Evolutionary conservation across 371 early-diverging fungal species (phyloP), one percentile per base, ranked within the genome.

Genomic region (Dinochytrium kinnereticum): DNA sequence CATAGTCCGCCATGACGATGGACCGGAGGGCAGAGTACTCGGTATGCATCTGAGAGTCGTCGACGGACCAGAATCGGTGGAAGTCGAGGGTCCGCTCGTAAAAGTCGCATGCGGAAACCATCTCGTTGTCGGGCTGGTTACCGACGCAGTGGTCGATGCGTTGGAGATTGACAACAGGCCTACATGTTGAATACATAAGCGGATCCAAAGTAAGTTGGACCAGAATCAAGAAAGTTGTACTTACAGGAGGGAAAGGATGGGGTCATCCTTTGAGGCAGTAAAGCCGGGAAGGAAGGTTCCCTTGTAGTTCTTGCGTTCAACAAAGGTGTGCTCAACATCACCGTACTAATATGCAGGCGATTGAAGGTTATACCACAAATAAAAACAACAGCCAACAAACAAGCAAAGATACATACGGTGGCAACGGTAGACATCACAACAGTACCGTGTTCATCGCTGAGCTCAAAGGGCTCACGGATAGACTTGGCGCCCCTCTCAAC

Each of bases 41-140:
- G 61, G 98, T 96, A 85, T 94, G 93, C 66, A 98, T 95, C 83
- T 96, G 94, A 73, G 88, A 92, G 85, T 98, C 98, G 84, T 98
- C 98, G 55, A 98, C 96, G 36, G 95, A 95, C 97, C 97, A 97
- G 92, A 97, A 98, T 53, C 97, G 91, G 84, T 96, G 97, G 90
- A 97, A 97, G 72, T 94, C 96, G 34, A 98, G 90, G 71, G 90
- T 86, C 72, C 90, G 84, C 84, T 97, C 96, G 80, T 88, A 87
- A 70, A 89, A 80, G 70, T 95, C 93, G 81, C 94, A 93, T 59
- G 93, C 91, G 67, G 90, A 80, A 55, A 89, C 84, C 97, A 98
- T 96, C 86, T 91, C 88, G 82, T 88, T 84, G 80, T 96, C 96
- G 69, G 96, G 94, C 82, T 96, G 97, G 89, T 97, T 97, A 28